Evolutionary conservation across 805 yeast genomes (phyloP).

Genomic region (Cyberlindnera samutprakarnensis): DNA sequence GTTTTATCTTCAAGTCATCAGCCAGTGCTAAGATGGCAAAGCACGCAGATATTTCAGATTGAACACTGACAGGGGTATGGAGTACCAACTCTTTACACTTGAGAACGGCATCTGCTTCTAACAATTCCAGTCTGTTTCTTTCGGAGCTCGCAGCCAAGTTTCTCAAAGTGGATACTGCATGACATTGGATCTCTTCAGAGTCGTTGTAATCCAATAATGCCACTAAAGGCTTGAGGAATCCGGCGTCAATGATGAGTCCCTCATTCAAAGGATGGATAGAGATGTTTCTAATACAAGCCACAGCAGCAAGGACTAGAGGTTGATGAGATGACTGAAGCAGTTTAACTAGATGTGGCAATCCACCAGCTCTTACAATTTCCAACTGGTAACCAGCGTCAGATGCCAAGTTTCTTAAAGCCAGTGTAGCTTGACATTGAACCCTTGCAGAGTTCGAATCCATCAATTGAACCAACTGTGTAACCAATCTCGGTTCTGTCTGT

Average conservation of each 20-base stretch:
- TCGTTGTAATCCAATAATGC: slow-evolving; percentile 75
- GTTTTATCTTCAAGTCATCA: slow-evolving; percentile 82
- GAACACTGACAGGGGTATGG: slow-evolving; percentile 83
- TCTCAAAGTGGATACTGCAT: slow-evolving; percentile 92
- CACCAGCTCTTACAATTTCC: slow-evolving; percentile 93
- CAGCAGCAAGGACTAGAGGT: slow-evolving; percentile 91
- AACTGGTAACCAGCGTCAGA: slow-evolving; percentile 93
- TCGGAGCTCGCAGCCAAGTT: slow-evolving; percentile 95
- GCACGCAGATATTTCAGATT: slow-evolving; percentile 94
- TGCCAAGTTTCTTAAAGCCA: slow-evolving; percentile 92
- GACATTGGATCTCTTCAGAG: slow-evolving; percentile 96
- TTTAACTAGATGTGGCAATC: slow-evolving; percentile 87
- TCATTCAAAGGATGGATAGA: slow-evolving; percentile 96
- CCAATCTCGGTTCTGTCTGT: slow-evolving; percentile 88
- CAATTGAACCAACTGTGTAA: slow-evolving; percentile 75
- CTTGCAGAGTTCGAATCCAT: slow-evolving; percentile 93
- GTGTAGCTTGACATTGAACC: slow-evolving; percentile 97
- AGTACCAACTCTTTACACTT: slow-evolving; percentile 86
- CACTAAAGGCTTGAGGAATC: slow-evolving; percentile 88
- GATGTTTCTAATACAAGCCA: slow-evolving; percentile 95
- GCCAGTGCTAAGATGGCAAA: slow-evolving; percentile 95
- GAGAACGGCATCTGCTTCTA: slow-evolving; percentile 93
- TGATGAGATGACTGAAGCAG: slow-evolving; percentile 83
- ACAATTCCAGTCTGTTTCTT: slow-evolving; percentile 81
- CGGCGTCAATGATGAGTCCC: slow-evolving; percentile 92